Evolutionary conservation across 2,329 filamentous ascomycete genomes (phyloP).

Genomic region (Onygenales sp.): DNA sequence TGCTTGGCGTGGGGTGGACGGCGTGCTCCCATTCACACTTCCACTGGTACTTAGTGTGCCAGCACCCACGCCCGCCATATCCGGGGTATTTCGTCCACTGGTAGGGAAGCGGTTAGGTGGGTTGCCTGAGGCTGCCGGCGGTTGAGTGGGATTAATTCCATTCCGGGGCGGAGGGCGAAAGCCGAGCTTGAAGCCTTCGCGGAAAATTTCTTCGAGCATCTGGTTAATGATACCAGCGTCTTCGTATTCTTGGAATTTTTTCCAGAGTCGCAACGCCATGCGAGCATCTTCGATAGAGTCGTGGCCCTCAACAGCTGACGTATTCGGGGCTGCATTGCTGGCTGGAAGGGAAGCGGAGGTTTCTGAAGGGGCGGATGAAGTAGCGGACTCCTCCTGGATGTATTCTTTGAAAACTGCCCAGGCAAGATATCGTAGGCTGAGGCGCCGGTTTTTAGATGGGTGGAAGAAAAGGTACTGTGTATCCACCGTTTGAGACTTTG

Average conservation of each 20-base stretch:
- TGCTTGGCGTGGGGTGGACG: constrained; percentile 32
- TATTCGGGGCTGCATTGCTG: constrained; percentile 6
- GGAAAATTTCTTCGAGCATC: constrained; percentile 82
- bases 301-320: constrained; percentile 44
- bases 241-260: constrained; percentile 81
- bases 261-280: constrained; percentile 79
- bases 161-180: constrained; percentile 46
- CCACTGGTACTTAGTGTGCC: constrained; percentile 12
- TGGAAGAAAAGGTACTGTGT: constrained; percentile 89
- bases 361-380: background rate
- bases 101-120: constrained; percentile 4
- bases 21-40: constrained; percentile 20
- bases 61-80: constrained; percentile 11
- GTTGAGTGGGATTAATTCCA: constrained; percentile 2
- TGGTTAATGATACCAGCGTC: constrained; percentile 75
- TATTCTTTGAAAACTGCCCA: constrained; percentile 87
- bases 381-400: constrained; percentile 68
- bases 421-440: constrained; percentile 83
- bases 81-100: constrained; percentile 34
- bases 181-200: constrained; percentile 48
- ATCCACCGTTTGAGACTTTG: constrained; percentile 81
- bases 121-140: constrained; percentile 6
- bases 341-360: constrained; percentile 2
- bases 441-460: constrained; percentile 67
- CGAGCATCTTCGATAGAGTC: constrained; percentile 93